phyloP scores from a whole-genome alignment of 1,284 basidiomycete genomes.

The Moesziomyces parantarcticus region DNA sequence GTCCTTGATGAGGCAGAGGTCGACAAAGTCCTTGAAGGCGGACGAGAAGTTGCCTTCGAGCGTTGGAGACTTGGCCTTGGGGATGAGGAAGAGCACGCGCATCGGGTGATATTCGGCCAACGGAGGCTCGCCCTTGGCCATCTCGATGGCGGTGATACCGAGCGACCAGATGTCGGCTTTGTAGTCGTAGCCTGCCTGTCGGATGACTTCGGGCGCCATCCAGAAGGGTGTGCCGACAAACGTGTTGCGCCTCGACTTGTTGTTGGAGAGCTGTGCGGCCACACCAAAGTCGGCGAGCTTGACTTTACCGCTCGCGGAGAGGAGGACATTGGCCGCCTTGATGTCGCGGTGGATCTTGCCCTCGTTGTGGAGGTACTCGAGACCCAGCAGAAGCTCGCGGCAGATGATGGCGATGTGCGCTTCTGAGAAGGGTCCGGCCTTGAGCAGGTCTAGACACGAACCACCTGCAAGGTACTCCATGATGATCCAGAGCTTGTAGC shows the following conservation, averaged over 20 bases:
- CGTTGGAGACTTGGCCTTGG: conserved; percentile 81
- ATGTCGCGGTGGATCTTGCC: conserved; percentile 98
- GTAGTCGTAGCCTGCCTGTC: conserved; percentile 80
- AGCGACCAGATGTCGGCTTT: conserved; percentile 71
- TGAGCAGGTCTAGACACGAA: conserved; percentile 95
- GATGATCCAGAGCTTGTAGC: conserved; percentile 98
- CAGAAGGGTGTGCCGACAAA: conserved; percentile 93
- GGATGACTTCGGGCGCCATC: conserved; percentile 98
- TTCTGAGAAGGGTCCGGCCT: conserved; percentile 89
- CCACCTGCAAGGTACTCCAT: conserved; percentile 99
- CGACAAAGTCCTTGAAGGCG: conserved; percentile 92
- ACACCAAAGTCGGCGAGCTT: conserved; percentile 98
- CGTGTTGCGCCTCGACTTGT: conserved; percentile 85
- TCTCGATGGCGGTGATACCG: conserved; percentile 70
- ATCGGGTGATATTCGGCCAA: conserved; percentile 71
- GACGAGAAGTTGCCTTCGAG: conserved; percentile 85
- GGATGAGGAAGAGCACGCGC: conserved; percentile 70
- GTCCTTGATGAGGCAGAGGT: conserved; percentile 91
- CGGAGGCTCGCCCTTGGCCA: conserved; percentile 70
- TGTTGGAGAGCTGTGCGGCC: conserved; percentile 83
- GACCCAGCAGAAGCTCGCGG: conserved; percentile 89
- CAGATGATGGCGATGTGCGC: conserved; percentile 92
- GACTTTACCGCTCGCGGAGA: conserved; percentile 89
- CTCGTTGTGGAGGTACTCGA: conserved; percentile 92
- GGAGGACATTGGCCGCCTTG: conserved; percentile 95